Evolutionary conservation across 306 rosid species (phyloP), one percentile per base, ranked within the genome.

Genomic region (Cicer chorassanicum): DNA sequence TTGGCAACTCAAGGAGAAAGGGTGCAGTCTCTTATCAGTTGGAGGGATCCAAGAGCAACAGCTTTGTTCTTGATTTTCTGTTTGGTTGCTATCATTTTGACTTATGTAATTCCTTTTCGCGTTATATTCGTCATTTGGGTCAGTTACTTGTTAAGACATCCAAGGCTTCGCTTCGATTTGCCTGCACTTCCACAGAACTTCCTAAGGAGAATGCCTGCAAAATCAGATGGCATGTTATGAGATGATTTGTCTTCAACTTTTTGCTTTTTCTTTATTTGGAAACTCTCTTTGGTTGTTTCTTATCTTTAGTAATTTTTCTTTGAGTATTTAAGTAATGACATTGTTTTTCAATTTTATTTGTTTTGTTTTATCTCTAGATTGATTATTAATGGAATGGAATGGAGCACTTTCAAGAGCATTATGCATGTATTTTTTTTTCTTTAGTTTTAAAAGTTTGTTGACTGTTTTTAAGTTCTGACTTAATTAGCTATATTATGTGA

Each of bases 11-110:
- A 84, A 73, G 90, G 90, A 39, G 88, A 87, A 74, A 82, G 86
- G 59, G 41, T 84, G 9, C 77, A 84, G 2, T 80, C 86, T 34
- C 77, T 87, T 15, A 39, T 84, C 24, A 79, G 81, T 9, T 84
- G 88, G 90, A 79, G 88, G 64, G 90, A 84, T 15, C 90, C 90
- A 16, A 82, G 86, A 65, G 90, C 84, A 9, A 84, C 86, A 6
- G 39, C 71, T 9, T 60, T 87, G 55, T 87, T 87, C 50, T 45
- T 83, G 76, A 36, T 69, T 43, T 77, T 80, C 56, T 83, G 85
- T 65, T 57, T 76, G 43, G 53, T 77, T 65, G 72, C 78, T 13
- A 19, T 68, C 18, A 65, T 79, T 44, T 75, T 61, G 15, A 76
- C 85, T 45, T 82, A n/a, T n/a, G 2, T 82, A 9, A 13, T 60